A percentile compares a stretch with the other conserved stretches of the same genome.
Evolutionary conservation across 257 asterid genomes (phyloP).

Genomic region (Salvia splendens): DNA sequence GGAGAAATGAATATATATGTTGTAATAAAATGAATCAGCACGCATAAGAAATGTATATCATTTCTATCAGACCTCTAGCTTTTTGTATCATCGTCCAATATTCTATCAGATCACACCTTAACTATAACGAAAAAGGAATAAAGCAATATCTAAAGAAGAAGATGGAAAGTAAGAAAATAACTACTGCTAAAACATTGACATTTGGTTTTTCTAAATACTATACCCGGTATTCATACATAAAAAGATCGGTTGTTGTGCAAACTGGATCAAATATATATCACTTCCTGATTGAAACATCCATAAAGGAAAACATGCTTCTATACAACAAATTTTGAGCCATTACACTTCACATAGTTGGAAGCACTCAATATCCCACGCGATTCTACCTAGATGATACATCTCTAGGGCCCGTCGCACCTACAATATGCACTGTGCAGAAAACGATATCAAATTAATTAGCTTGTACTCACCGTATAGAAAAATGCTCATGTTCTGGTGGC

Average conservation of each 20-base stretch:
- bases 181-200: background rate
- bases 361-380: too few species aligned
- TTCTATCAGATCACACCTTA: background rate
- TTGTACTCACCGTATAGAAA: constrained; percentile 71
- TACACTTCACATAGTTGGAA: too few species aligned
- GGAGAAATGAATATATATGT: constrained; percentile 15
- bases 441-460: background rate
- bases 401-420: background rate
- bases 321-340: background rate
- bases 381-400: background rate
- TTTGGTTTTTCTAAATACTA: background rate
- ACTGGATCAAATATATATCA: too few species aligned
- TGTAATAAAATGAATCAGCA: background rate
- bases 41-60: background rate
- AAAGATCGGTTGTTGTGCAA: background rate
- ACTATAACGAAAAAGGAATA: background rate
- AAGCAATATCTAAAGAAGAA: background rate
- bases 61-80: background rate
- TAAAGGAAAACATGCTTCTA: background rate
- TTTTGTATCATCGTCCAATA: background rate
- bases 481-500: constrained; percentile 48
- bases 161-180: constrained; percentile 16
- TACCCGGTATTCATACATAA: background rate
- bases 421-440: background rate
- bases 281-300: background rate